Conservation (phyloP, 192 early-diverging fungal species). For the Coemansia sp. region DNA sequence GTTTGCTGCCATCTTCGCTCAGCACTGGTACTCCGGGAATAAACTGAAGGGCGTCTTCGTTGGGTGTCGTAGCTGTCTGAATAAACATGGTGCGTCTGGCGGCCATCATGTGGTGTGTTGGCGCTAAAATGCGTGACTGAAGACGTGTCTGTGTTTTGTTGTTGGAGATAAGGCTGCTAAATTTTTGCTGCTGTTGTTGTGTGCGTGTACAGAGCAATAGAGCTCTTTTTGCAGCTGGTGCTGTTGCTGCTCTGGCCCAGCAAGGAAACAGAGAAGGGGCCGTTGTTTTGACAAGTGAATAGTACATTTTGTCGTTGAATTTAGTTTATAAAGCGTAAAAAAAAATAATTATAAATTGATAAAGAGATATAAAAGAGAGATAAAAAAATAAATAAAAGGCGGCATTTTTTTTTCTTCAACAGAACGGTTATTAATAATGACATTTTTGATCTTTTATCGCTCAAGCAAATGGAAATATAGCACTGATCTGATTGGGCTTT, state of each 20-base stretch:
- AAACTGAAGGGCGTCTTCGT: conserved; percentile 94
- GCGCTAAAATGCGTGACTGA: no score
- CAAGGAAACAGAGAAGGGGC: neutral
- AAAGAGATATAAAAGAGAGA: neutral
- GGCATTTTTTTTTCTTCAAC: neutral
- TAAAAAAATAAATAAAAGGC: conserved; percentile 1
- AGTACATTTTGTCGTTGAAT: neutral
- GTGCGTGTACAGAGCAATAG: neutral
- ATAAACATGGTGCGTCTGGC: conserved; percentile 72
- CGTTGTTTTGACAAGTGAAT: neutral
- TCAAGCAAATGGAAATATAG: no score
- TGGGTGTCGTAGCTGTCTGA: conserved; percentile 89
- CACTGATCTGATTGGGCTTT: no score
- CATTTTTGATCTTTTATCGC: no score
- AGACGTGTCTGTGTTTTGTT: conserved; percentile 2
- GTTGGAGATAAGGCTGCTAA: neutral
- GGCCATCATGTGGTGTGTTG: neutral
- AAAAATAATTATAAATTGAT: conserved; percentile 1
- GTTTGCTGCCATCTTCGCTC: conserved; percentile 41
- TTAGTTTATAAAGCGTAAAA: neutral
- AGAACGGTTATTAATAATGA: no score
- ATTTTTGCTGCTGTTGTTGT: neutral
- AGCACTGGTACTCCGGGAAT: conserved; percentile 90
- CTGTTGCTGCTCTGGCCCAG: neutral
- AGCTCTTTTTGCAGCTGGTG: neutral